Conservation (phyloP, 371 early-diverging fungal species). For the Batkoa obscura region DNA sequence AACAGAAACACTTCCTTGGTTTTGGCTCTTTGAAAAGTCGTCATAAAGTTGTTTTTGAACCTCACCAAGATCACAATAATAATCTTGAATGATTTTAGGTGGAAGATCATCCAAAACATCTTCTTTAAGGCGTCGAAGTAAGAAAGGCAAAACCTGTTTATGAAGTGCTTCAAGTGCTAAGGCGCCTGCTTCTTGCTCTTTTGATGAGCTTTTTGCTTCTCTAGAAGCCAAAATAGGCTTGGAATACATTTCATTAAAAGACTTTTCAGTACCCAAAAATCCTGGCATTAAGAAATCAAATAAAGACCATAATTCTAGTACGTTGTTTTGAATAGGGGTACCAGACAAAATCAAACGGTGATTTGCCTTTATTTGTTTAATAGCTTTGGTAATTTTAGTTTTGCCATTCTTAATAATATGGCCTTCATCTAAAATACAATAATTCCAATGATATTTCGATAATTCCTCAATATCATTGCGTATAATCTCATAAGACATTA, state of each 20-base stretch:
- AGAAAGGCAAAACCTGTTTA: conserved; percentile 92
- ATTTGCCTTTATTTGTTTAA: conserved; percentile 61
- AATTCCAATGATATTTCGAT: conserved; percentile 63
- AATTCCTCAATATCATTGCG: conserved; percentile 87
- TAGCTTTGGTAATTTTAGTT: conserved; percentile 83
- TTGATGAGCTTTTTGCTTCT: conserved; percentile 68
- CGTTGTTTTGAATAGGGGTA: conserved; percentile 98
- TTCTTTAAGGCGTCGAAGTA: conserved; percentile 93
- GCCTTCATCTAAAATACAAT: conserved; percentile 98
- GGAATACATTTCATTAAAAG: conserved; percentile 76
- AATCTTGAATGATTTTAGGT: conserved; percentile 98
- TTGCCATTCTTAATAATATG: conserved; percentile 96
- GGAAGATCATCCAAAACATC: conserved; percentile 97
- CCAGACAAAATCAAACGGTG: conserved; percentile 93
- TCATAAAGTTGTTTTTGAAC: conserved; percentile 79
- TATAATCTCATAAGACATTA: conserved; percentile 93
- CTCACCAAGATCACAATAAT: conserved; percentile 87
- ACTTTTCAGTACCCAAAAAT: conserved; percentile 66
- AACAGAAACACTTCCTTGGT: conserved; percentile 25
- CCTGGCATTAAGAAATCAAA: conserved; percentile 98
- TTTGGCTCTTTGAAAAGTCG: conserved; percentile 52
- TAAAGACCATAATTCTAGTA: conserved; percentile 93
- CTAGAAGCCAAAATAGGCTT: conserved; percentile 79
- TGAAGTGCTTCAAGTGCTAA: conserved; percentile 85
- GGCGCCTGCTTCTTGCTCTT: conserved; percentile 62